Evolutionary conservation across 768 basidiomycete species (phyloP), one percentile per base, ranked within the genome.

Genomic region (Lactifluus hygrophoroides): DNA sequence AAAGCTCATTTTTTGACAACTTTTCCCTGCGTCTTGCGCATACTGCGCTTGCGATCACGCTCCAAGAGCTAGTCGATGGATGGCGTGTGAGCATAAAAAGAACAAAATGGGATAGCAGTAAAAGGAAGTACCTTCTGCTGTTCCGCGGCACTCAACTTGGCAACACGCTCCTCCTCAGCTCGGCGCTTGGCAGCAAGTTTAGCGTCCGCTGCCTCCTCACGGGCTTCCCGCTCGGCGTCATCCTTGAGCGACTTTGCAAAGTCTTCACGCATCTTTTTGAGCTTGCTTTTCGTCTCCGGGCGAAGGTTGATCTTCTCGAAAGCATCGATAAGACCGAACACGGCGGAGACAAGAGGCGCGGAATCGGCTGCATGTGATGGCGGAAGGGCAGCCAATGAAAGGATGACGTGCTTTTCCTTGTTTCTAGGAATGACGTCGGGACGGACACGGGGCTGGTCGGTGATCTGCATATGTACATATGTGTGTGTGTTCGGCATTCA

Each of bases 261-360:
- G 17, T 86, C 85, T 51, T 92, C 85, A 50, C 93, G 78, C 23
- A 75, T 76, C 71, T 82, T 89, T 68, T 76, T 80, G 51, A 94
- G 77, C 74, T 94, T 95, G 43, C 69, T 69, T 67, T 80, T 82
- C 48, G 91, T 93, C 75, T 95, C 93, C 14, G 92, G 88, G 25
- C 90, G 83, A 48, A 93, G 73, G 53, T 74, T 74, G 35, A 65
- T 47, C 58, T 72, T 74, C 43, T 72, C 73, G 52, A 94, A 70
- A 17, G 78, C 70, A 69, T 96, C 93, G 61, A 91, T 76, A 60
- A 94, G 78, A 40, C 82, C 76, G 73, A 94, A 88, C n/a, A 80
- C 67, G 32, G 84, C 81, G 34, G 81, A 69, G 54, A 94, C 75
- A 63, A 94, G 76, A 14, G 78, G 77, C 16, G 77, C 62, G 17